These are phyloP conservation scores for Zymoseptoria crescenta DNA, from an alignment of 2,329 filamentous ascomycete species.

Conservation along the genomic window DNA sequence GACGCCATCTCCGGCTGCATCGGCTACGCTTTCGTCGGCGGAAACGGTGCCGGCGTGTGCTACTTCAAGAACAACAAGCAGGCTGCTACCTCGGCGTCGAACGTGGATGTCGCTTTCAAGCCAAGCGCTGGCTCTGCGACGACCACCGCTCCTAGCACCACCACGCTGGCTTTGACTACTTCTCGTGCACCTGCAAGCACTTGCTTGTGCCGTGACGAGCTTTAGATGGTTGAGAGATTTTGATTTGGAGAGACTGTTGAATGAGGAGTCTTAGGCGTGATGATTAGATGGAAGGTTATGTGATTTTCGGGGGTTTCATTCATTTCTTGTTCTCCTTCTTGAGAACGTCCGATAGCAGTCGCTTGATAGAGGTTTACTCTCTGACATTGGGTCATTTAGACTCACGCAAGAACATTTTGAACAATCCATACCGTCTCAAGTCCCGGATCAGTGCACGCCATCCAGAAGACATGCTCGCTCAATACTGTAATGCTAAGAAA, in stretches of 20 bases:
- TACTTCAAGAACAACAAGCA: conserved; percentile 10
- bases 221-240: neutral
- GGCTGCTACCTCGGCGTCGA: conserved; percentile 1
- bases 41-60: conserved; percentile 3
- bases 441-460: no score
- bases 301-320: neutral
- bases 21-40: conserved; percentile 8
- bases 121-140: neutral
- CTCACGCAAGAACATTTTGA: neutral
- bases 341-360: neutral
- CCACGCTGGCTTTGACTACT: neutral
- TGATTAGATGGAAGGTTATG: neutral
- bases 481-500: no score
- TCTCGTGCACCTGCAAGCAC: neutral
- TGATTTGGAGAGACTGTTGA: neutral
- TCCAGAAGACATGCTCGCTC: no score
- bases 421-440: no score
- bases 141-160: neutral
- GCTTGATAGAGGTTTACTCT: neutral
- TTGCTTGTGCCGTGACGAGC: neutral
- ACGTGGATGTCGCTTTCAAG: conserved; percentile 4
- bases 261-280: neutral
- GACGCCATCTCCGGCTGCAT: conserved; percentile 9
- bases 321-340: neutral
- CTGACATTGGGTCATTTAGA: neutral